phyloP scores from a whole-genome alignment of 2,329 filamentous ascomycete genomes.

The Pseudogymnoascus sp. region DNA sequence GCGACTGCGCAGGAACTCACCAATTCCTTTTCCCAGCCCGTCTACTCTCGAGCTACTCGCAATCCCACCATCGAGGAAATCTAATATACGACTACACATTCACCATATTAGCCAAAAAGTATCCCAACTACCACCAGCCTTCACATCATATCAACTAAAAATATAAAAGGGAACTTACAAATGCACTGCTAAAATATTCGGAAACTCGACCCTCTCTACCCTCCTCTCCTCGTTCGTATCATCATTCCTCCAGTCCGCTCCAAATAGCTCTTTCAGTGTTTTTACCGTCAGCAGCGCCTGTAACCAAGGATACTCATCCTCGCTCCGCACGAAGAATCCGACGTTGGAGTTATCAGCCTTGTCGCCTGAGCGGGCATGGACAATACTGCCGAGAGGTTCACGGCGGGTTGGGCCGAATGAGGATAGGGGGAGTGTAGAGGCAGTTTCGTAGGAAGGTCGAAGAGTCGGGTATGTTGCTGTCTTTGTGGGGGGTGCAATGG shows the following conservation, averaged over 20 bases:
- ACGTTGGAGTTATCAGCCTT: constrained; percentile 30
- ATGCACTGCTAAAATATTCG: constrained; percentile 31
- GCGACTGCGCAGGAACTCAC: background rate
- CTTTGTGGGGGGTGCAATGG: too few species aligned
- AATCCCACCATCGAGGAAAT: background rate
- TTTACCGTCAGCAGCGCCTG: constrained; percentile 12
- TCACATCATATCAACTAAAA: too few species aligned
- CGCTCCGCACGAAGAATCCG: constrained; percentile 25
- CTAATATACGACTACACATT: background rate
- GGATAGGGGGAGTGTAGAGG: background rate
- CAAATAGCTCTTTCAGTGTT: constrained; percentile 13
- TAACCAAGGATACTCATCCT: constrained; percentile 17
- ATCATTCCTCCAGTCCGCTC: constrained; percentile 12
- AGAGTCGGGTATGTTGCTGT: constrained; percentile 12
- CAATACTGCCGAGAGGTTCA: constrained; percentile 25
- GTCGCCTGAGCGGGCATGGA: constrained; percentile 29
- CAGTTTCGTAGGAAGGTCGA: constrained; percentile 13
- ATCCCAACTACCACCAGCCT: too few species aligned
- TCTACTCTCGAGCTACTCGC: background rate
- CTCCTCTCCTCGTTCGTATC: constrained; percentile 22
- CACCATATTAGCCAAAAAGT: too few species aligned
- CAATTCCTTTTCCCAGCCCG: background rate
- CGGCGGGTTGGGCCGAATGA: constrained; percentile 23
- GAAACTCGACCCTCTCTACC: constrained; percentile 30
- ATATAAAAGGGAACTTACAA: constrained; percentile 29